Evolutionary conservation across 768 basidiomycete genomes (phyloP).

Genomic region (Termitomyces sp.): DNA sequence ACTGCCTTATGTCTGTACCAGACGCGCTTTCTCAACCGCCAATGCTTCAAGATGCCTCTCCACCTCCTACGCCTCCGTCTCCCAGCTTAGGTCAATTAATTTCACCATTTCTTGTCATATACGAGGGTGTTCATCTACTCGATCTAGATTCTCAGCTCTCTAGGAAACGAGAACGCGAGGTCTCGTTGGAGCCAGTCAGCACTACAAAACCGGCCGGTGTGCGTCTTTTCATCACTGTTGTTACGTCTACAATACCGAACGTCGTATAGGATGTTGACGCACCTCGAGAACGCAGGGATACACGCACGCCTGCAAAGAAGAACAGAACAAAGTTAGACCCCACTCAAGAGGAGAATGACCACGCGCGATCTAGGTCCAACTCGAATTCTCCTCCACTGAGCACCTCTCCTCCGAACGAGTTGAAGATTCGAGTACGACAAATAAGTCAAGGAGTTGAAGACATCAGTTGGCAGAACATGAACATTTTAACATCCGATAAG

Average conservation of each 20-base stretch:
- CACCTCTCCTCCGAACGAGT: constrained; percentile 70
- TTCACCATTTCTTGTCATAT: constrained; percentile 1
- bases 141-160: constrained; percentile 43
- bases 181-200: constrained; percentile 63
- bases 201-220: constrained; percentile 37
- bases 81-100: constrained; percentile 38
- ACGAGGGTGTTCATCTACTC: constrained; percentile 13
- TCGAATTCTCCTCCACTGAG: constrained; percentile 40
- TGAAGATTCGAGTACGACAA: constrained; percentile 66
- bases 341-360: constrained; percentile 60
- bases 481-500: constrained; percentile 24
- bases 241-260: not conserved
- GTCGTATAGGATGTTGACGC: constrained; percentile 35
- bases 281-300: constrained; percentile 34
- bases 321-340: constrained; percentile 58
- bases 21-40: constrained; percentile 12
- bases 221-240: constrained; percentile 17
- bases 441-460: constrained; percentile 79
- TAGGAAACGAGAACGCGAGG: constrained; percentile 73
- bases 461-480: constrained; percentile 59
- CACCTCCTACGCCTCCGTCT: constrained; percentile 39
- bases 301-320: constrained; percentile 69
- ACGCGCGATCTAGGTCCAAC: constrained; percentile 32
- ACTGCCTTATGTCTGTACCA: constrained; percentile 5
- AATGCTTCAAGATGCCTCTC: constrained; percentile 16